A percentile compares a stretch with the other conserved stretches of the same genome.
Conservation (phyloP, 441 rosid genomes). For the Mallotus japonicus region DNA sequence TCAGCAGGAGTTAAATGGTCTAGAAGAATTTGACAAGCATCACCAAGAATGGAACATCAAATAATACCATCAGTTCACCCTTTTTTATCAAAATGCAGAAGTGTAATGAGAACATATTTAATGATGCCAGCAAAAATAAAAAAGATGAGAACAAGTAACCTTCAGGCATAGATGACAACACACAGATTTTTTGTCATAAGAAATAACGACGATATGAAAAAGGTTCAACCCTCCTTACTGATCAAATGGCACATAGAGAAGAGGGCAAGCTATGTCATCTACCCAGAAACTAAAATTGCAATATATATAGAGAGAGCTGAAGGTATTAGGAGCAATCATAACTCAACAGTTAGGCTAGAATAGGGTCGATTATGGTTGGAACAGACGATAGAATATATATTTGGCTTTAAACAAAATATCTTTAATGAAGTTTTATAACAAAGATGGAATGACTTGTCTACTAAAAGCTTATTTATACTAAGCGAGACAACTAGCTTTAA, state of each 20-base stretch:
- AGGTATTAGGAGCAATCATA: too few relatives aligned
- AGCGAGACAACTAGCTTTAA: too few relatives aligned
- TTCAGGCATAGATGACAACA: not conserved
- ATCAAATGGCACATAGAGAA: not conserved
- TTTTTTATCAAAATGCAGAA: not conserved
- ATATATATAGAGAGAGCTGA: too few relatives aligned
- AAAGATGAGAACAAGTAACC: not conserved
- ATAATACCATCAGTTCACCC: not conserved
- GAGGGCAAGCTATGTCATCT: not conserved
- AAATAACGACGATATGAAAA: not conserved
- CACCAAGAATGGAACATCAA: not conserved
- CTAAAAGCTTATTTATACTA: too few relatives aligned
- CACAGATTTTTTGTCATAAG: not conserved
- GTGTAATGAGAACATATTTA: not conserved
- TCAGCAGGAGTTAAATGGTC: conserved; percentile 34
- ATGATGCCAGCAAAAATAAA: not conserved
- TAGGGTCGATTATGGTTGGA: too few relatives aligned
- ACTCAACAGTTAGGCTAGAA: too few relatives aligned
- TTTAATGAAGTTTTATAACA: too few relatives aligned
- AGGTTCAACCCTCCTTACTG: not conserved
- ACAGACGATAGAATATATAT: too few relatives aligned
- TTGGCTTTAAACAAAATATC: too few relatives aligned
- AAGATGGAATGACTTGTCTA: too few relatives aligned
- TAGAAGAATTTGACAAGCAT: conserved; percentile 8
- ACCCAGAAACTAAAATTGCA: too few relatives aligned